Evolutionary conservation across 208 protist species (phyloP).

Genomic region (Acanthamoeba rhysodes): DNA sequence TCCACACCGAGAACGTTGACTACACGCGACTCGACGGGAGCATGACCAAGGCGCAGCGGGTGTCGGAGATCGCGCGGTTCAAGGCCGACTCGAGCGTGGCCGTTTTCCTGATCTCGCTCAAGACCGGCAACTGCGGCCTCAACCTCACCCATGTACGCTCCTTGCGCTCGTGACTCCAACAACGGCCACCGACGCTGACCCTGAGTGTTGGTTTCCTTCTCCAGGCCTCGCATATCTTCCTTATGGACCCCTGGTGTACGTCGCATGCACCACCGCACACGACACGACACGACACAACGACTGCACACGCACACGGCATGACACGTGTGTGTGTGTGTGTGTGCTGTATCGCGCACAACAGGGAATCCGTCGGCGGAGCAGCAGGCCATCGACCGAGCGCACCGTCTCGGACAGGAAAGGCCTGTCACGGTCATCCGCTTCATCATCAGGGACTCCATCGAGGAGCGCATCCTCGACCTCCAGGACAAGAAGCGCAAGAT

Average conservation of each 20-base stretch:
- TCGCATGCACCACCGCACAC: not conserved
- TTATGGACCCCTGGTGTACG: constrained; percentile 75
- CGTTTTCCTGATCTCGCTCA: constrained; percentile 72
- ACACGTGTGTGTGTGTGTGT: too few relatives aligned
- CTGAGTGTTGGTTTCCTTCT: not conserved
- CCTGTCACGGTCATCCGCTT: constrained; percentile 71
- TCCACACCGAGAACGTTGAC: constrained; percentile 11
- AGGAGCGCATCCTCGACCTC: constrained; percentile 74
- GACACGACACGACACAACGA: not conserved
- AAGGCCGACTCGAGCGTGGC: constrained; percentile 12
- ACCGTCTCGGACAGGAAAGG: constrained; percentile 54
- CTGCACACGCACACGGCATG: not conserved
- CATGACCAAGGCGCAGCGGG: constrained; percentile 61
- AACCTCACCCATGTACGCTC: constrained; percentile 56
- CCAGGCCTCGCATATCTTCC: constrained; percentile 39
- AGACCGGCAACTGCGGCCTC: constrained; percentile 71
- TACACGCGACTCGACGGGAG: constrained; percentile 72
- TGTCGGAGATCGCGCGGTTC: constrained; percentile 31
- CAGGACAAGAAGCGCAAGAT: constrained; percentile 65
- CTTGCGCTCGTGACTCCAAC: not conserved
- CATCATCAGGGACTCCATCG: constrained; percentile 68
- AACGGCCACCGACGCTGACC: not conserved
- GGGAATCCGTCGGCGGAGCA: constrained; percentile 75
- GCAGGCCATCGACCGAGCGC: constrained; percentile 72
- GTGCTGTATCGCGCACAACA: not conserved